Evolutionary conservation across 768 basidiomycete species (phyloP), one percentile per base, ranked within the genome.

Genomic region (Suillus weaverae): DNA sequence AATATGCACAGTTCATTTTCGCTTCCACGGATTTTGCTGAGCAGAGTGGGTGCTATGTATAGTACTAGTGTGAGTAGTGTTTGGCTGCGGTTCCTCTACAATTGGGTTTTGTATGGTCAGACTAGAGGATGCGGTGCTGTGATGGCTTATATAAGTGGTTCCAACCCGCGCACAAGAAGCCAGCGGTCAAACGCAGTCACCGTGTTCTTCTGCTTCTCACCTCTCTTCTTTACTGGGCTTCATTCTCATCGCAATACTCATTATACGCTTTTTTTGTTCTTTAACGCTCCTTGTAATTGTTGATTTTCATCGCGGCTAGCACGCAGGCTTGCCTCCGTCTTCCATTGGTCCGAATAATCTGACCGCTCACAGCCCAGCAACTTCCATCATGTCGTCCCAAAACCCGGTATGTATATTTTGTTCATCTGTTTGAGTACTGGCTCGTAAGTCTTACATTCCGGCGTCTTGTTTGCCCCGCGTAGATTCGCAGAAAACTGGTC

Each of bases 401-500:
- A 85, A 84, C 70, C 83, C 88, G 64, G 88, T 89, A 74, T 68
- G 88, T 83, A 53, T 48, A 48, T 35, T 43, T 35, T 51, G 18
- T 32, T 61, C 54, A 30, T 53, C 65, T 63, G 32, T 41, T 13
- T 26, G 33, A 68, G 33, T 44, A 30, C 50, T 50, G 11, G 41
- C 60, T 50, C 53, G 30, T 63, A 36, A n/a, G 43, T 50, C 66
- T 54, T 48, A 44, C 50, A 44, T 68, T 54, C 54, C 62, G 39
- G 48, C 48, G 26, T 48, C 33, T 43, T 60, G n/a, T 57, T 61
- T 39, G 41, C 63, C 66, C 43, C 39, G 44, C 33, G 38, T 69
- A 97, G 94, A 92, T 98, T 77, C 89, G 94, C 71, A 86, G 95
- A 72, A 98, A 98, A 81, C 83, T 98, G 64, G 95, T 97, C 79